A percentile compares a stretch with the other conserved stretches of the same genome.
phyloP scores from a whole-genome alignment of 176 grass and related monocot genomes.

The Saccharum spontaneum region DNA sequence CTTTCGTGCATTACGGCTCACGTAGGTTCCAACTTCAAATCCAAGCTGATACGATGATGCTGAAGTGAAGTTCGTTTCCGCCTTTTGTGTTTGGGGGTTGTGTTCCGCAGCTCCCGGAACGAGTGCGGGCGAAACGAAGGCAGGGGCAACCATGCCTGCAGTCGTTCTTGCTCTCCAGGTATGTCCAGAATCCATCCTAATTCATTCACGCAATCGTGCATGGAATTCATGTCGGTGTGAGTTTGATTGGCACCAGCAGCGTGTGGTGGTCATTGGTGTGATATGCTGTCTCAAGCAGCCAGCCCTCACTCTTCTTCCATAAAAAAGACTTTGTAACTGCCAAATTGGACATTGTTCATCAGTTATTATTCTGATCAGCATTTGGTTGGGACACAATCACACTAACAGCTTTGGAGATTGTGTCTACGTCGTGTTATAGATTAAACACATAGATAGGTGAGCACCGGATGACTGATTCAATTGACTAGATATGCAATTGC shows the following conservation, averaged over 20 bases:
- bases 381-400: neutral
- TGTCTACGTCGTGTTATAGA: neutral
- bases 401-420: neutral
- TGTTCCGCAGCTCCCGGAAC: constrained; percentile 39
- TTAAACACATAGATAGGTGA: neutral
- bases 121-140: constrained; percentile 25
- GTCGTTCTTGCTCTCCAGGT: constrained; percentile 44
- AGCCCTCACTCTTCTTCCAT: neutral
- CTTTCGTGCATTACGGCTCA: neutral
- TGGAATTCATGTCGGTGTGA: neutral
- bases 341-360: neutral
- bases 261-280: neutral
- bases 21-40: neutral
- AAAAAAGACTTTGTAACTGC: neutral
- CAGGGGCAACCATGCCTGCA: constrained; percentile 38
- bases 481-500: neutral
- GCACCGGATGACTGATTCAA: neutral
- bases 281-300: neutral
- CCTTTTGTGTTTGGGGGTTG: neutral
- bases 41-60: neutral
- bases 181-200: neutral
- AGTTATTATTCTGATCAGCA: neutral
- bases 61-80: neutral
- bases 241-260: neutral
- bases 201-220: neutral